Conservation (phyloP, 1,139 yeast genomes). For the Diutina sp. region DNA sequence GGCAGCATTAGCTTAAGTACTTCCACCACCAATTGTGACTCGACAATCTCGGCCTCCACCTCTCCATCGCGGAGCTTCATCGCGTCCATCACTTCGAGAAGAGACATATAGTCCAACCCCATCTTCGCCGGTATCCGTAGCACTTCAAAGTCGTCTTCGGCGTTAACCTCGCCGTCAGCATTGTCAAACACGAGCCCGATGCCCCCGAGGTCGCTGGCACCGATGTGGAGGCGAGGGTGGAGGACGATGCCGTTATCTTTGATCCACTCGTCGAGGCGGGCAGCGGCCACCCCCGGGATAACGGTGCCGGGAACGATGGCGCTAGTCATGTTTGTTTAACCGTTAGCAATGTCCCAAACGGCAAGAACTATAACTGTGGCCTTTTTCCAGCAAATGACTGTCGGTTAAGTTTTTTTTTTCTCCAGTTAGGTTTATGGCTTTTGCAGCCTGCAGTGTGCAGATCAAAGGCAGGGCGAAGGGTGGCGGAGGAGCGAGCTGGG, state of each 20-base stretch:
- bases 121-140: conserved; percentile 21
- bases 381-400: background rate
- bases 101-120: conserved; percentile 16
- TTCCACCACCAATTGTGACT: conserved; percentile 11
- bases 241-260: conserved; percentile 5
- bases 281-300: background rate
- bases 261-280: background rate
- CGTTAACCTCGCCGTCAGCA: conserved; percentile 3
- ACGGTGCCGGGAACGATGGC: background rate
- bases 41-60: conserved; percentile 4
- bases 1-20: conserved; percentile 14
- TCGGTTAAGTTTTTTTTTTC: background rate
- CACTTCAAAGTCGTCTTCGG: conserved; percentile 11
- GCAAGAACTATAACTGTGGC: no score
- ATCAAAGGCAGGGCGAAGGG: background rate
- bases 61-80: conserved; percentile 10
- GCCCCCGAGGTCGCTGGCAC: conserved; percentile 19
- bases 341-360: background rate
- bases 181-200: conserved; percentile 17
- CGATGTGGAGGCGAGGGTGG: conserved; percentile 11
- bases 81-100: conserved; percentile 15
- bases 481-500: background rate
- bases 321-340: background rate
- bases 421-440: background rate
- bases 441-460: background rate